These are phyloP conservation scores for Pseudogymnoascus pannorum DNA, from an alignment of 2,329 filamentous ascomycete genomes.

Conservation along the genomic window DNA sequence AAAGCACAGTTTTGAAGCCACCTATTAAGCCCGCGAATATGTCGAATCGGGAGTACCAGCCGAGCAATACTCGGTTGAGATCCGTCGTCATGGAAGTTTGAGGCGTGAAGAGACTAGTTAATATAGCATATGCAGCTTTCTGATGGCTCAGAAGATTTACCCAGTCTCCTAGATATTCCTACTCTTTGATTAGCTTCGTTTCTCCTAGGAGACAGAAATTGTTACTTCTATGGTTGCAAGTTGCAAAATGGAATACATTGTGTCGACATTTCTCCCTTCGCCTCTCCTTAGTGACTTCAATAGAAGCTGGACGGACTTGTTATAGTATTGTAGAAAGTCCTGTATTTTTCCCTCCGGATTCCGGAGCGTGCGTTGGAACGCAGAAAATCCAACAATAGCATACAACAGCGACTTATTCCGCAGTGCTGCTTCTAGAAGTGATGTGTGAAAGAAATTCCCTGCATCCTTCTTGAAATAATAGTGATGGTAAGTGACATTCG, in stretches of 20 bases:
- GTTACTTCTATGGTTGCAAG: conserved; percentile 86
- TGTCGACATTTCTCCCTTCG: conserved; percentile 64
- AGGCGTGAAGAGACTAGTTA: conserved; percentile 71
- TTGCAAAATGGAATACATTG: conserved; percentile 80
- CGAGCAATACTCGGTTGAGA: conserved; percentile 64
- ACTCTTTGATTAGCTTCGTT: conserved; percentile 16
- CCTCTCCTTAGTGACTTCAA: conserved; percentile 63
- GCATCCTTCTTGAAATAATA: conserved; percentile 70
- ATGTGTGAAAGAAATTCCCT: conserved; percentile 64
- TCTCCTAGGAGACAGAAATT: conserved; percentile 5
- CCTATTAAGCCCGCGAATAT: conserved; percentile 77
- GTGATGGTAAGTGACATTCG: conserved; percentile 73
- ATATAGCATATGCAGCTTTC: conserved; percentile 75
- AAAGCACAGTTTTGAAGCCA: conserved; percentile 65
- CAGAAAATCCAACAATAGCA: conserved; percentile 78
- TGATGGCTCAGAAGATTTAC: conserved; percentile 89
- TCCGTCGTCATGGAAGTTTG: conserved; percentile 65
- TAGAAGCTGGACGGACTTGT: conserved; percentile 73
- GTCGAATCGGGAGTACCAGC: conserved; percentile 91
- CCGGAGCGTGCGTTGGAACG: conserved; percentile 73
- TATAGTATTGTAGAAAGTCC: conserved; percentile 83
- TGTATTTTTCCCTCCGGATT: conserved; percentile 66
- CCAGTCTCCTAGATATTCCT: conserved; percentile 97
- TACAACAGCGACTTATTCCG: conserved; percentile 77
- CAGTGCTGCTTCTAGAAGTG: conserved; percentile 64